These are phyloP conservation scores for Epichloe hybrida DNA, from an alignment of 2,329 filamentous ascomycete species.

Conservation along the genomic window DNA sequence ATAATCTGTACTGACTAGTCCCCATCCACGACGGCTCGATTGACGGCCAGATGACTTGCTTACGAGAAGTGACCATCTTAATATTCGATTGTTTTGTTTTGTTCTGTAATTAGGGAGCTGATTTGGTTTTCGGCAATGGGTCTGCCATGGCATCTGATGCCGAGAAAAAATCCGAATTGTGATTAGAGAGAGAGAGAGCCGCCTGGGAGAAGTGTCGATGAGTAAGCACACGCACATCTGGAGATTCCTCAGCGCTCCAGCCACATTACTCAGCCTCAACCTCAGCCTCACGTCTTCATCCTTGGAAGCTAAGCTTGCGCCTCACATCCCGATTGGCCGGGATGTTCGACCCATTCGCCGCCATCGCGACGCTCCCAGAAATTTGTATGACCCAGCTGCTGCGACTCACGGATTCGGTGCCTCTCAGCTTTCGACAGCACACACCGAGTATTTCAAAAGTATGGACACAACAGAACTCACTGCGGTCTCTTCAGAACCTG, in stretches of 20 bases:
- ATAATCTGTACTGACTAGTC: too few relatives aligned
- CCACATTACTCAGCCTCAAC: conserved; percentile 1
- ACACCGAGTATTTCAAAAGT: background rate
- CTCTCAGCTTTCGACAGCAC: background rate
- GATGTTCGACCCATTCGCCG: too few relatives aligned
- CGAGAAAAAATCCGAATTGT: too few relatives aligned
- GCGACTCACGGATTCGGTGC: background rate
- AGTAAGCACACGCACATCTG: background rate
- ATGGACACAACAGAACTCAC: conserved; percentile 3
- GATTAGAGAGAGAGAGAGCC: too few relatives aligned
- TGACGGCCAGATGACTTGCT: too few relatives aligned
- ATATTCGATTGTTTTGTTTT: too few relatives aligned
- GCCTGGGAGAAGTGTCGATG: background rate
- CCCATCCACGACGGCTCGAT: too few relatives aligned
- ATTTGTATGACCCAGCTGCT: background rate
- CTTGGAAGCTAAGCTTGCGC: background rate
- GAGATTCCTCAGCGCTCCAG: background rate
- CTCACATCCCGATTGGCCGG: background rate
- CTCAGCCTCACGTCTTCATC: too few relatives aligned
- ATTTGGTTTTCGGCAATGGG: too few relatives aligned
- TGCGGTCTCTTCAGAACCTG: conserved; percentile 6
- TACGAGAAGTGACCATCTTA: too few relatives aligned
- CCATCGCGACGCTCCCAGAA: background rate
- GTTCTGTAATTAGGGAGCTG: too few relatives aligned
- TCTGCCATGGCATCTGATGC: too few relatives aligned